Evolutionary conservation across 129 eudicot species (phyloP).

Genomic region (Arctium lappa): DNA sequence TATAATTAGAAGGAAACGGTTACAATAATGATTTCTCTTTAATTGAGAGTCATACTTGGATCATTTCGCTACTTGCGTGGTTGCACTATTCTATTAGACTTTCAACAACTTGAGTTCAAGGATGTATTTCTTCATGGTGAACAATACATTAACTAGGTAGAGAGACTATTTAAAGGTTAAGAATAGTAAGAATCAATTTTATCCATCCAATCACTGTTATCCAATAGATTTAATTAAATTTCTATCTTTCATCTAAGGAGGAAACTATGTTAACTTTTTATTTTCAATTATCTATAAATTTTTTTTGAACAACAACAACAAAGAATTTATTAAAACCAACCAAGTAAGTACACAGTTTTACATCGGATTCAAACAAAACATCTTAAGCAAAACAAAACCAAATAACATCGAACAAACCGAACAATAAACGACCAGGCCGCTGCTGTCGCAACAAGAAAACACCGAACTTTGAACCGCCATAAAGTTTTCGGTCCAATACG

Average conservation of each 20-base stretch:
- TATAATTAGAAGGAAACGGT: background rate
- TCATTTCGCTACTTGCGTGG: background rate
- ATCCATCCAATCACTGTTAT: background rate
- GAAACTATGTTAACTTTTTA: background rate
- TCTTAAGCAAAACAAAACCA: too few relatives aligned
- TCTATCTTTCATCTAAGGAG: background rate
- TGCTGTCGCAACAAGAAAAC: too few relatives aligned
- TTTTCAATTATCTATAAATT: too few relatives aligned
- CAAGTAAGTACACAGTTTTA: too few relatives aligned
- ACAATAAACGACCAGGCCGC: too few relatives aligned
- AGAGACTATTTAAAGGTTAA: background rate
- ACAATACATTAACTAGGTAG: background rate
- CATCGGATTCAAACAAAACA: too few relatives aligned
- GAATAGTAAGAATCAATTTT: background rate
- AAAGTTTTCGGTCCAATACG: too few relatives aligned
- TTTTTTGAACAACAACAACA: too few relatives aligned
- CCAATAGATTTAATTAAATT: background rate
- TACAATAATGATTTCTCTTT: background rate
- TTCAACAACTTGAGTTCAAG: background rate
- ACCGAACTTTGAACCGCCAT: too few relatives aligned
- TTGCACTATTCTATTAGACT: background rate
- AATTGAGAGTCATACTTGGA: background rate
- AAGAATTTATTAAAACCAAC: too few relatives aligned
- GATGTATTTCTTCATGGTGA: background rate
- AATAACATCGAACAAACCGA: too few relatives aligned